Conservation (phyloP, 2,329 filamentous ascomycete species). For the Xylaria multiplex region DNA sequence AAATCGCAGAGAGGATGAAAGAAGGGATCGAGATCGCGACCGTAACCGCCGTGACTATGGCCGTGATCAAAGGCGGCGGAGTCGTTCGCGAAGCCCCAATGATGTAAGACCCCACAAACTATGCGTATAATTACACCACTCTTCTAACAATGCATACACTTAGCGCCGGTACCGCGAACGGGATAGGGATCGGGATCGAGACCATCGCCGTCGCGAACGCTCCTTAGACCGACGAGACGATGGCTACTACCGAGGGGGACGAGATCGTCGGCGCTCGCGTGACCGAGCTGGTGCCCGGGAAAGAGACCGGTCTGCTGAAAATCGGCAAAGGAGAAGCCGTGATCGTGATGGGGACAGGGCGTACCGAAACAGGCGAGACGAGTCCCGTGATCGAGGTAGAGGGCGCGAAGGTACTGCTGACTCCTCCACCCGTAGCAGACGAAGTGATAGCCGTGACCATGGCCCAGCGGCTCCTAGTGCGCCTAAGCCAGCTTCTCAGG, state of each 20-base stretch:
- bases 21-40: conserved; percentile 61
- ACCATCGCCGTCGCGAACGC: conserved; percentile 75
- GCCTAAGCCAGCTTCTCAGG: conserved; percentile 65
- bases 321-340: conserved; percentile 69
- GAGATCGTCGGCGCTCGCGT: conserved; percentile 73
- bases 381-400: conserved; percentile 73
- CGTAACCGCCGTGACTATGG: conserved; percentile 61
- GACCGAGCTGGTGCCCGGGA: conserved; percentile 64
- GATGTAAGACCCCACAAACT: conserved; percentile 61
- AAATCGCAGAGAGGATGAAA: conserved; percentile 69
- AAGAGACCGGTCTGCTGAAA: conserved; percentile 66
- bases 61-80: conserved; percentile 56
- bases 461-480: conserved; percentile 62
- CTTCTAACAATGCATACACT: conserved; percentile 53
- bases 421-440: conserved; percentile 72
- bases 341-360: conserved; percentile 67
- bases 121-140: conserved; percentile 34
- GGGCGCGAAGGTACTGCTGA: conserved; percentile 77
- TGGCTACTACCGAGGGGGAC: conserved; percentile 62
- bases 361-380: conserved; percentile 75
- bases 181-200: conserved; percentile 60
- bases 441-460: conserved; percentile 68
- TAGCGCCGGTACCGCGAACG: conserved; percentile 69
- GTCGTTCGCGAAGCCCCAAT: conserved; percentile 68
- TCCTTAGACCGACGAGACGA: conserved; percentile 75